Conservation (phyloP, 2,329 filamentous ascomycete genomes). For the Sclerotinia spermophila region DNA sequence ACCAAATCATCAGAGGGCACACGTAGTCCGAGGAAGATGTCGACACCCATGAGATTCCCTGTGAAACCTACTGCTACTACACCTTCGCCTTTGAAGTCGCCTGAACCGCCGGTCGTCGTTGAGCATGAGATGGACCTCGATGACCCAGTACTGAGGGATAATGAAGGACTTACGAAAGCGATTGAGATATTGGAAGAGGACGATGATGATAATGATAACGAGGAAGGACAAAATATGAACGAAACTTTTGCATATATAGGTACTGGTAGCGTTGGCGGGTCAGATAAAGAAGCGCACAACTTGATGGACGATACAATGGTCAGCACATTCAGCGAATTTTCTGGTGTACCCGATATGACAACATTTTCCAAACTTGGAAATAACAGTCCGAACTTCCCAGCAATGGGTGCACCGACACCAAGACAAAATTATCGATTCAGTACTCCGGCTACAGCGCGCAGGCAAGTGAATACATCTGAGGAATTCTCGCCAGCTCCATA, state of each 20-base stretch:
- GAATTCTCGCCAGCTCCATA: conserved; percentile 41
- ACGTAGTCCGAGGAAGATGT: conserved; percentile 47
- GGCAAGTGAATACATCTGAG: conserved; percentile 23
- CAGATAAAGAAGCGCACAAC: conserved; percentile 8
- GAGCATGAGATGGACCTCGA: conserved; percentile 41
- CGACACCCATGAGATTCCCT: conserved; percentile 55
- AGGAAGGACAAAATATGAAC: conserved; percentile 27
- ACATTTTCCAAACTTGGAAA: conserved; percentile 72
- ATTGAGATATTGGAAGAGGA: conserved; percentile 61
- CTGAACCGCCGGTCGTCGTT: conserved; percentile 23
- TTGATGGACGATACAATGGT: conserved; percentile 40
- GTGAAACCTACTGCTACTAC: conserved; percentile 46
- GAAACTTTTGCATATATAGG: conserved; percentile 34
- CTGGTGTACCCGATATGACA: conserved; percentile 83
- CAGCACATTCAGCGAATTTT: conserved; percentile 70
- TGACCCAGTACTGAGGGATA: conserved; percentile 49
- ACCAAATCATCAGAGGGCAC: conserved; percentile 23
- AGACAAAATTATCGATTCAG: conserved; percentile 29
- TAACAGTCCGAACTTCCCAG: conserved; percentile 54
- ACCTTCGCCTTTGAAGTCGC: conserved; percentile 36
- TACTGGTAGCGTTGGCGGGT: conserved; percentile 36
- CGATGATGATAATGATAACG: conserved; percentile 34
- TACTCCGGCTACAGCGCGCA: conserved; percentile 34
- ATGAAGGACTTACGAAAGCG: conserved; percentile 54
- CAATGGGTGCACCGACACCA: conserved; percentile 39